Evolutionary conservation across 805 yeast species (phyloP), one percentile per base, ranked within the genome.

Genomic region (Cyberlindnera maritima): DNA sequence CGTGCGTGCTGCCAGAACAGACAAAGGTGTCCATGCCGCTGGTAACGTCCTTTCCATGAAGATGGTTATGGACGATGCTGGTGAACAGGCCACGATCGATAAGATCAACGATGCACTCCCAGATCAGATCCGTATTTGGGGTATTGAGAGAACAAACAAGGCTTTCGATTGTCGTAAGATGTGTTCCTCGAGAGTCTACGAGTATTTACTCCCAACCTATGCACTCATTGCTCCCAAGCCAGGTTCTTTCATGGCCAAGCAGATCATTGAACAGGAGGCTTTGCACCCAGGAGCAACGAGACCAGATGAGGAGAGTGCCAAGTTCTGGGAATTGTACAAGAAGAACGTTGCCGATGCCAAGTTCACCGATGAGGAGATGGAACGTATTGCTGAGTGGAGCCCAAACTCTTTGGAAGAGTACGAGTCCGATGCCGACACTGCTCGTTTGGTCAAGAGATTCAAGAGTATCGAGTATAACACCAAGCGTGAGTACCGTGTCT

Each of bases 21-120:
- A 91, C 66, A 92, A 92, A 66, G 98, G 97, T 50, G 98, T 91
- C 20, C 98, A 91, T 67, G 97, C 98, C 12, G 96, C 97, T 2
- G 97, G 97, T 25, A 91, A 91, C 64, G 89, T 90, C 19, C 78
- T 92, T 37, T 85, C 95, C 14, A 71, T 86, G 56, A 91, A 91
- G 63, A 68, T 91, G 74, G 75, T 88, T 44, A 96, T 89, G 62
- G 96, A 91, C 59, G 80, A 75, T 13, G 36, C 32, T 14, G 50
- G 50, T 17, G 50, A 47, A 26, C 18, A 43, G 44, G 84, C 88
- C 45, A 76, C 89, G 43, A 29, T 57, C 5, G 73, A 75, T 39
- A 87, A 83, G 63, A 84, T 94, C 66, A 94, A 94, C 65, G 66
- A 72, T 2, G 64, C 72, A 26, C 72, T 94, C 45, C 99, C 99